Evolutionary conservation across 805 yeast species (phyloP).

Genomic region (Candida verbasci): DNA sequence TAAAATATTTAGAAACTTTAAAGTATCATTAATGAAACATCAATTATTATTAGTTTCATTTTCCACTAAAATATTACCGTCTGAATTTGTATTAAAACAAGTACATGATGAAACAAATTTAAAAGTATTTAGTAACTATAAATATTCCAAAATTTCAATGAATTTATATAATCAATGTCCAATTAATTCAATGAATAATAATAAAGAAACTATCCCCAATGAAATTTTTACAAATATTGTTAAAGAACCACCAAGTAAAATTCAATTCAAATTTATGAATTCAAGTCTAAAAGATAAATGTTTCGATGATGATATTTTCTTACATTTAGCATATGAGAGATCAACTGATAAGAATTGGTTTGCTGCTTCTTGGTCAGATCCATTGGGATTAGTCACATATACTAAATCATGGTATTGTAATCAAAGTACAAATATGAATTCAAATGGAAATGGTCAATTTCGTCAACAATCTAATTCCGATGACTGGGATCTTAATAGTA

Average conservation of each 20-base stretch:
- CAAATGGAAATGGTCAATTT: not conserved
- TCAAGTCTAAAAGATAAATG: constrained; percentile 14
- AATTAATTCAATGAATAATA: constrained; percentile 6
- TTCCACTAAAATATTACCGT: constrained; percentile 35
- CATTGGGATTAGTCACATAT: constrained; percentile 60
- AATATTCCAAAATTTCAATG: constrained; percentile 43
- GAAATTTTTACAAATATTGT: constrained; percentile 29
- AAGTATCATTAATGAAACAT: constrained; percentile 29
- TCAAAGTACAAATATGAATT: not conserved
- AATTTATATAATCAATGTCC: constrained; percentile 59
- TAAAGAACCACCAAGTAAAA: constrained; percentile 32
- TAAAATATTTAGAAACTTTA: constrained; percentile 44
- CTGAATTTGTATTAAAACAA: constrained; percentile 20
- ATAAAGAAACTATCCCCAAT: constrained; percentile 10
- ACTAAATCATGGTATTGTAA: constrained; percentile 61
- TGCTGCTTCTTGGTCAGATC: constrained; percentile 86
- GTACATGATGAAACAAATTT: constrained; percentile 13
- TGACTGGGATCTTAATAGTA: constrained; percentile 27
- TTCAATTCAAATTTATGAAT: constrained; percentile 33
- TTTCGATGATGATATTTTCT: constrained; percentile 61
- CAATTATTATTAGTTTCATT: constrained; percentile 37
- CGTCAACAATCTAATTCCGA: not conserved
- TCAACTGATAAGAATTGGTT: constrained; percentile 82
- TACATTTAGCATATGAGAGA: constrained; percentile 83
- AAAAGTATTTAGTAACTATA: constrained; percentile 27